Evolutionary conservation across 495 filamentous ascomycete species (phyloP).

Genomic region (Glonium stellatum): DNA sequence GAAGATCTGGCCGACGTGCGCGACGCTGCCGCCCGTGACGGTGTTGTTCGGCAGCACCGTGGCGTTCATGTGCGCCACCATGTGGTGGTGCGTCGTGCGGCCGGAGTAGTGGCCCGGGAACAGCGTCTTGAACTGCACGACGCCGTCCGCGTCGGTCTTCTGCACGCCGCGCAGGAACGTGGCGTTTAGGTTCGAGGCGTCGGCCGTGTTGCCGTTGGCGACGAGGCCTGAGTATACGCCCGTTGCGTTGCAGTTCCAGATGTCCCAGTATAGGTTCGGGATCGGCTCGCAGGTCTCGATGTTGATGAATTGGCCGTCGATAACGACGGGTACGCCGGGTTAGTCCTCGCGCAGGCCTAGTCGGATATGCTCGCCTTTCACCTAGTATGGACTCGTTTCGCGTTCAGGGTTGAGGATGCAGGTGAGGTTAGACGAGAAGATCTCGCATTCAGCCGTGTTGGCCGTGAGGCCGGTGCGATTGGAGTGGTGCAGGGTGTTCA

Average conservation of each 20-base stretch:
- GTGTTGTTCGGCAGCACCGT: conserved; percentile 47
- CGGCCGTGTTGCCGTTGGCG: conserved; percentile 11
- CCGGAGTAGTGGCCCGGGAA: conserved; percentile 47
- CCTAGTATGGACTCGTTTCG: conserved; percentile 20
- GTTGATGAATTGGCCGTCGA: conserved; percentile 56
- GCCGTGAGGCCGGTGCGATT: not conserved
- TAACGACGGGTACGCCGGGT: conserved; percentile 47
- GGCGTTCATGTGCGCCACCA: conserved; percentile 24
- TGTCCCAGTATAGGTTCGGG: conserved; percentile 48
- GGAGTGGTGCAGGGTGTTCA: conserved; percentile 6
- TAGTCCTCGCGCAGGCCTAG: conserved; percentile 47
- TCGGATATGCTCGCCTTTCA: conserved; percentile 41
- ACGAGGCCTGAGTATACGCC: no score
- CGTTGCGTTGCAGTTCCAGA: conserved; percentile 54
- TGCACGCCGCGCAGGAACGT: conserved; percentile 49
- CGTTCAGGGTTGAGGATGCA: conserved; percentile 17
- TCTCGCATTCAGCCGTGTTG: not conserved
- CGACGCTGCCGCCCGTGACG: conserved; percentile 43
- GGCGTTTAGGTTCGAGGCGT: conserved; percentile 39
- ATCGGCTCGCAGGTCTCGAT: conserved; percentile 51
- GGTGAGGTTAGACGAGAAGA: conserved; percentile 8
- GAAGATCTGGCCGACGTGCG: conserved; percentile 58
- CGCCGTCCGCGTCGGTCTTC: conserved; percentile 44
- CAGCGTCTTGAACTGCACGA: conserved; percentile 45
- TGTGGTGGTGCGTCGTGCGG: conserved; percentile 53